Evolutionary conservation across 345 rosid species (phyloP), one percentile per base, ranked within the genome.

Genomic region (Acer saccharum): DNA sequence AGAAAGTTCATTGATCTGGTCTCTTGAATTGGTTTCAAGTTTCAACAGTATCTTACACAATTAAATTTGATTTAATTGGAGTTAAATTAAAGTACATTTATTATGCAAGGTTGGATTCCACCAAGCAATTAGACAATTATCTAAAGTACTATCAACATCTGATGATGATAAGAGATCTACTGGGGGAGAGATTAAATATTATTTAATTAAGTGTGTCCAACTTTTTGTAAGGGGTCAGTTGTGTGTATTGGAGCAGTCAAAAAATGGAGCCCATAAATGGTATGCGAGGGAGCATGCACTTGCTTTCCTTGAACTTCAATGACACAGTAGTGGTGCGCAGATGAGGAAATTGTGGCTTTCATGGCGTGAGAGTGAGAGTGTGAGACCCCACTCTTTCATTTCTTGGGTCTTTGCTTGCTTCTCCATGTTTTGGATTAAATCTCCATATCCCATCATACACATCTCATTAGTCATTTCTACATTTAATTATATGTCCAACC

Each of bases 61-160:
- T 12, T 16, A 52, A 27, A 43, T 39, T 72, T 65, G 13, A 10
- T 58, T 54, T 16, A 7, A n/a, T 73, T 68, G 63, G 76, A 20
- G 73, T 74, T 74, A 39, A 68, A 44, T 14, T 23, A 68, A 29
- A 27, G 21, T 14, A 43, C 62, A 10, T 27, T 69, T 44, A 27
- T 69, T 44, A 29, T 43, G 76, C 62, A 43, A 74, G 80, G 76
- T 76, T 76, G 81, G 81, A 79, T 76, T 76, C 80, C 77, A 43
- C 72, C 69, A 41, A 68, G 13, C 71, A 73, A 77, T 32, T 58
- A 39, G 79, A 70, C 77, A 64, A 68, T 29, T 39, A 18, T 79
- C n/a, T 57, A 1, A 9, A 43, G 77, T 76, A 55, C 11, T 61
- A 74, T 81, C 83, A 74, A 65, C 73, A 39, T 84, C 74, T 10